Percentiles rank a stretch among this genome's conserved stretches.
These are phyloP conservation scores for Colletotrichum trifolii DNA, from an alignment of 2,329 filamentous ascomycete species.

Conservation along the genomic window DNA sequence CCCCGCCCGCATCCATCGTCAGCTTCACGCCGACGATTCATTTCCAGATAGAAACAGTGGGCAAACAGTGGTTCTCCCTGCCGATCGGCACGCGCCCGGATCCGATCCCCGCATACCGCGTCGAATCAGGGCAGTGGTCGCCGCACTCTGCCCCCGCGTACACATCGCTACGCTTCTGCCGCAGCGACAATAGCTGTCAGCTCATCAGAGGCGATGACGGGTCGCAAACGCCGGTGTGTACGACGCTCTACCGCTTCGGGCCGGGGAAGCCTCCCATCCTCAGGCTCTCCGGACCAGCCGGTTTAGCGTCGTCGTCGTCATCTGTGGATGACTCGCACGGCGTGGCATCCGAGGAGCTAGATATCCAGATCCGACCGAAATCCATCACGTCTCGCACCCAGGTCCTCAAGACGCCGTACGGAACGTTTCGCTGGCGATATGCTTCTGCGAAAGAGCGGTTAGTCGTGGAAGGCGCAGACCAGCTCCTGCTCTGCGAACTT, in stretches of 20 bases:
- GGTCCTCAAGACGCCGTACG: conserved; percentile 58
- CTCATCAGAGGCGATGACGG: conserved; percentile 56
- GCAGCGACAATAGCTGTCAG: conserved; percentile 59
- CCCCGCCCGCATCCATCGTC: conserved; percentile 24
- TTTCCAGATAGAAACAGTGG: conserved; percentile 61
- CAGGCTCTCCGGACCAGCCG: conserved; percentile 40
- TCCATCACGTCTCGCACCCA: conserved; percentile 60
- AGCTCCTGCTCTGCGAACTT: conserved; percentile 63
- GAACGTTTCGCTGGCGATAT: conserved; percentile 68
- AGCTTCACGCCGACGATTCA: conserved; percentile 55
- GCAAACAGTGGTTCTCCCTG: conserved; percentile 55
- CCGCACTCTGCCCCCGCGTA: conserved; percentile 48
- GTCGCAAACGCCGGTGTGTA: conserved; percentile 49
- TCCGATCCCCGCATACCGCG: conserved; percentile 55
- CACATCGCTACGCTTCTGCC: conserved; percentile 59
- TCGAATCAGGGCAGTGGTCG: conserved; percentile 45
- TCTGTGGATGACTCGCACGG: conserved; percentile 41
- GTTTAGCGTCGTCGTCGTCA: conserved; percentile 24
- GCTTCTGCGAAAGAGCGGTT: conserved; percentile 57
- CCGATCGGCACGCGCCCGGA: conserved; percentile 50
- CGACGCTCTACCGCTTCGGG: conserved; percentile 68
- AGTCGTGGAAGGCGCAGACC: conserved; percentile 51
- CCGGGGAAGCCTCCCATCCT: conserved; percentile 63
- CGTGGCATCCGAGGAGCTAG: conserved; percentile 38
- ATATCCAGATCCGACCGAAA: conserved; percentile 44